Evolutionary conservation across 768 basidiomycete species (phyloP).

Genomic region (Trichaptum fuscoviolaceum): DNA sequence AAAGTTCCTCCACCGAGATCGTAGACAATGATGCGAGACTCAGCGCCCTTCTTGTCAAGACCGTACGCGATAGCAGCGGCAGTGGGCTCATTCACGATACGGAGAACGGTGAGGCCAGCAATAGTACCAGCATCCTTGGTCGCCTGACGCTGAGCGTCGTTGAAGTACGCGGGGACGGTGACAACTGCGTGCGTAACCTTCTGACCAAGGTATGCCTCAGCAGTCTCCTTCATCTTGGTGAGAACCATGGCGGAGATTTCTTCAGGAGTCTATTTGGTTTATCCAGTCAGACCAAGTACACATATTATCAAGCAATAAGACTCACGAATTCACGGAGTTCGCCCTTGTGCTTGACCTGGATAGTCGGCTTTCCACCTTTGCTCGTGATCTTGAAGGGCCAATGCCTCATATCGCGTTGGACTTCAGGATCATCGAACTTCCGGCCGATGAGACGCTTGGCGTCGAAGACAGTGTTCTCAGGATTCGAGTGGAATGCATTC

Average conservation of each 20-base stretch:
- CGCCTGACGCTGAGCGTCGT: conserved; percentile 98
- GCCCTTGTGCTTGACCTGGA: conserved; percentile 74
- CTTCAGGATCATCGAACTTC: conserved; percentile 73
- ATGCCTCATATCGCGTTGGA: conserved; percentile 82
- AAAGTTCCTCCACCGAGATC: conserved; percentile 99
- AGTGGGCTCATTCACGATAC: conserved; percentile 97
- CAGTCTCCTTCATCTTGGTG: conserved; percentile 98
- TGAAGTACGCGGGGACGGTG: conserved; percentile 94
- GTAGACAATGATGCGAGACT: conserved; percentile 95
- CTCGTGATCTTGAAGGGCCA: conserved; percentile 85
- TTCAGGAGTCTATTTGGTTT: conserved; percentile 82
- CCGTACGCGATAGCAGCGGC: conserved; percentile 98
- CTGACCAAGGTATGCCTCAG: conserved; percentile 94
- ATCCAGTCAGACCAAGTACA: not conserved
- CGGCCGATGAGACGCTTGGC: conserved; percentile 94
- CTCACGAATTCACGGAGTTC: conserved; percentile 80
- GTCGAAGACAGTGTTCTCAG: conserved; percentile 92
- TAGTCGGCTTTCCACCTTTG: conserved; percentile 74
- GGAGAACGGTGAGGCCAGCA: conserved; percentile 89
- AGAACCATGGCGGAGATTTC: conserved; percentile 96
- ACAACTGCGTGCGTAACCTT: conserved; percentile 97
- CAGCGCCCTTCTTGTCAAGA: conserved; percentile 92
- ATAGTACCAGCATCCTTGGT: conserved; percentile 98
- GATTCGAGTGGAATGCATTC: conserved; percentile 91
- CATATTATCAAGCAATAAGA: conserved; percentile 13